Percentiles rank a stretch among this genome's conserved stretches.
These are phyloP conservation scores for Pterocarpus santalinus DNA, from an alignment of 306 rosid species.

Conservation along the genomic window DNA sequence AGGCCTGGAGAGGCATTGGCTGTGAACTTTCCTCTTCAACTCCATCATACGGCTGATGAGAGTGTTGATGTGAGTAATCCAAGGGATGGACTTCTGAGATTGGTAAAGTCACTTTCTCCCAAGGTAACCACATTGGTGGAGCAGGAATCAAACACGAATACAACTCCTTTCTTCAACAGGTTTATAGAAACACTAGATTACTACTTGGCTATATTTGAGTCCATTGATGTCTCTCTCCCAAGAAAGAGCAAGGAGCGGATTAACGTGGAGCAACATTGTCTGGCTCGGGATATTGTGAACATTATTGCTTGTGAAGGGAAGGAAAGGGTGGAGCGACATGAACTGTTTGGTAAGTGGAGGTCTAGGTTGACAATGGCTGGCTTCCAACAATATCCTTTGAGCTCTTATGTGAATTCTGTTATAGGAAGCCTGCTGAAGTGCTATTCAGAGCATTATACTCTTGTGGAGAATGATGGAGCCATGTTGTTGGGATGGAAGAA, in stretches of 20 bases:
- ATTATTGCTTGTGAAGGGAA: slow-evolving; percentile 84
- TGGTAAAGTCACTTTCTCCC: slow-evolving; percentile 79
- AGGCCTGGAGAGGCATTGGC: slow-evolving; percentile 85
- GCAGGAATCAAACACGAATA: slow-evolving; percentile 94
- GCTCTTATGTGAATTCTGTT: slow-evolving; percentile 76
- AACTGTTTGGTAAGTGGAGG: slow-evolving; percentile 90
- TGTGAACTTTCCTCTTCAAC: slow-evolving; percentile 85
- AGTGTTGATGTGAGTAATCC: slow-evolving; percentile 82
- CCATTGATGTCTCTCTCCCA: slow-evolving; percentile 70
- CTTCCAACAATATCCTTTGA: slow-evolving; percentile 70
- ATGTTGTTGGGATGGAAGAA: slow-evolving; percentile 88
- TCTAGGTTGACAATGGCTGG: slow-evolving; percentile 92
- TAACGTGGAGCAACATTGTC: slow-evolving; percentile 85
- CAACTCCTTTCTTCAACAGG: slow-evolving; percentile 83
- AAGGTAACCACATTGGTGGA: slow-evolving; percentile 79
- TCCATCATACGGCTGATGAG: slow-evolving; percentile 93
- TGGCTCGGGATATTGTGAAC: slow-evolving; percentile 83
- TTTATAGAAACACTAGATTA: slow-evolving; percentile 73
- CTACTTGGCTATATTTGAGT: slow-evolving; percentile 84
- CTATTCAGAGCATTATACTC: slow-evolving; percentile 77
- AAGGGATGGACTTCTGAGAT: slow-evolving; percentile 76
- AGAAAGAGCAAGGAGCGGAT: slow-evolving; percentile 72
- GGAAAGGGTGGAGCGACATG: slow-evolving; percentile 83
- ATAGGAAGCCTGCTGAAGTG: slow-evolving; percentile 65
- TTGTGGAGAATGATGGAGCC: slow-evolving; percentile 79